A percentile compares a stretch with the other conserved stretches of the same genome.
Conservation (phyloP, 805 yeast genomes). For the Isabelozyma rhagii region DNA sequence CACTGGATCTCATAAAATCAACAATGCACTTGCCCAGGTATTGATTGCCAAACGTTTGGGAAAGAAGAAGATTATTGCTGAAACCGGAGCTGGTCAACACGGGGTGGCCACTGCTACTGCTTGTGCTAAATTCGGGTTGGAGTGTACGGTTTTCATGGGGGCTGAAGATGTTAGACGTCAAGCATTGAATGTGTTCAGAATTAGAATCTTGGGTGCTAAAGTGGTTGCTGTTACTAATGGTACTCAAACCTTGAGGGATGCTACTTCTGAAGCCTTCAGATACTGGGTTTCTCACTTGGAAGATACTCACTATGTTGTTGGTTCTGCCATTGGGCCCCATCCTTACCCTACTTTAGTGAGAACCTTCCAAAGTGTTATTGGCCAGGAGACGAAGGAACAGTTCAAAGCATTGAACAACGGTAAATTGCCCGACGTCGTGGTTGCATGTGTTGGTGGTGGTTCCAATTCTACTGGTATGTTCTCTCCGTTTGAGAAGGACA, state of each 20-base stretch:
- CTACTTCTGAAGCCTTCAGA: conserved; percentile 95
- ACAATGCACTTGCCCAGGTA: conserved; percentile 81
- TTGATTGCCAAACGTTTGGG: conserved; percentile 77
- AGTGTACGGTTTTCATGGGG: conserved; percentile 96
- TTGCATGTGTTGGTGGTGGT: conserved; percentile 99
- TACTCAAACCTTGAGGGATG: conserved; percentile 94
- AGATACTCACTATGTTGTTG: conserved; percentile 91
- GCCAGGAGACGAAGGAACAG: conserved; percentile 90
- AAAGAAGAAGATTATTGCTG: conserved; percentile 75
- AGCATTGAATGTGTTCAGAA: conserved; percentile 96
- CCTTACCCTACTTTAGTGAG: conserved; percentile 98
- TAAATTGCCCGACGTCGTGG: conserved; percentile 85
- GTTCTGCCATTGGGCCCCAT: conserved; percentile 98
- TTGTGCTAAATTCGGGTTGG: conserved; percentile 87
- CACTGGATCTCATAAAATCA: conserved; percentile 85
- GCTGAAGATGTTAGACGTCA: conserved; percentile 99
- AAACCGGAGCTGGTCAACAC: conserved; percentile 92
- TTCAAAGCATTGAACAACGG: conserved; percentile 77
- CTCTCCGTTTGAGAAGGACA: conserved; percentile 85
- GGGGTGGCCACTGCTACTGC: conserved; percentile 94
- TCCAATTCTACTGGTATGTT: conserved; percentile 96
- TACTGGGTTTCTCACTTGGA: conserved; percentile 87
- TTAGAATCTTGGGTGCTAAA: conserved; percentile 93
- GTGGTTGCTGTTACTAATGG: conserved; percentile 94
- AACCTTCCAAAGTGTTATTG: conserved; percentile 97